Conservation (phyloP, 441 rosid species). For the Viola pubescens region DNA sequence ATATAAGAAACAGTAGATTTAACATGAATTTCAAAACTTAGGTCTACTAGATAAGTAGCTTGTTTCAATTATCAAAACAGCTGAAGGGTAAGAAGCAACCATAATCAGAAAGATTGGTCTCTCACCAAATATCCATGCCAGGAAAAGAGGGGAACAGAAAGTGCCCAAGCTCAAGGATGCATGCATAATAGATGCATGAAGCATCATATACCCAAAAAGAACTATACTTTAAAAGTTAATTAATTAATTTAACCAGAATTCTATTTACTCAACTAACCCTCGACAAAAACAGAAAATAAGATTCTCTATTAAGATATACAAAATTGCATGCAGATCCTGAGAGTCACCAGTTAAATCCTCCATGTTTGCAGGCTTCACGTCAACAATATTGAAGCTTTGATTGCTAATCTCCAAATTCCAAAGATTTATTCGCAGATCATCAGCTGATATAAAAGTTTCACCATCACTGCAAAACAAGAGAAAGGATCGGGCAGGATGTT, state of each 20-base stretch:
- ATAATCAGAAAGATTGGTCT: neutral
- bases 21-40: neutral
- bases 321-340: neutral
- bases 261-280: neutral
- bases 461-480: constrained; percentile 49
- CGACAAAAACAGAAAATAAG: neutral
- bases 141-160: neutral
- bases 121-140: neutral
- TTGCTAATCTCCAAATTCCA: constrained; percentile 89
- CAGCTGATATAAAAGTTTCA: constrained; percentile 88
- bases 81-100: neutral
- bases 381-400: constrained; percentile 86
- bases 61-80: constrained; percentile 1
- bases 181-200: neutral
- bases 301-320: neutral
- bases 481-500: neutral
- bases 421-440: constrained; percentile 83
- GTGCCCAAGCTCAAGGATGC: neutral
- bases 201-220: neutral
- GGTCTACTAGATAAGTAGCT: neutral
- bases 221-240: neutral
- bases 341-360: constrained; percentile 76
- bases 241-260: neutral
- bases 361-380: constrained; percentile 86
- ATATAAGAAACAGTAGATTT: neutral